Conservation (phyloP, 2,329 filamentous ascomycete species). For the Xylaria hypoxylon region DNA sequence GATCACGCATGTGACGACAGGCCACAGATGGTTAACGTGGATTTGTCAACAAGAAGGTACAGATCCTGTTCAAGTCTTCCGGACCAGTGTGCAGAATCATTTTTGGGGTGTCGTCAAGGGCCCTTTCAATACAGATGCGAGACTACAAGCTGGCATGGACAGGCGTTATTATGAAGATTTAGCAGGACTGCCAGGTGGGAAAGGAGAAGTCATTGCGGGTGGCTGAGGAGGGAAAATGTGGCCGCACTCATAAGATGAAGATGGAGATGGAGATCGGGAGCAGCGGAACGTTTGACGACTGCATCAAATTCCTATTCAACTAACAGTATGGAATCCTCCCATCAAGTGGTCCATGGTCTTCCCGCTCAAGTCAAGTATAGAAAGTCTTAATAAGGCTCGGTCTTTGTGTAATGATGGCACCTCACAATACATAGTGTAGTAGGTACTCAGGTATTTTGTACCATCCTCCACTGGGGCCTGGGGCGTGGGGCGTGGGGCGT, state of each 20-base stretch:
- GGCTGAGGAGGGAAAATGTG: constrained; percentile 40
- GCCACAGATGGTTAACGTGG: constrained; percentile 60
- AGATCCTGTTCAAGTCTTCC: constrained; percentile 59
- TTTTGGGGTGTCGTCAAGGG: constrained; percentile 57
- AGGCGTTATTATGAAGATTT: constrained; percentile 56
- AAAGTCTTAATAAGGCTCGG: background rate
- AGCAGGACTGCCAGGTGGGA: constrained; percentile 44
- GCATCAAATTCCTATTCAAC: background rate
- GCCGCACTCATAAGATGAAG: too few relatives aligned
- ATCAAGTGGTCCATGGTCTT: background rate
- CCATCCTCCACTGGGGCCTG: too few relatives aligned
- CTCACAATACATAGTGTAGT: too few relatives aligned
- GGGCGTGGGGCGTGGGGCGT: constrained; percentile 1
- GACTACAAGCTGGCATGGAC: constrained; percentile 59
- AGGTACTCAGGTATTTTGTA: too few relatives aligned
- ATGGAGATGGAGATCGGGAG: background rate
- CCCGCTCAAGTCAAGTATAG: background rate
- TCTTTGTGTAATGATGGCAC: background rate
- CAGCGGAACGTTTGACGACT: background rate
- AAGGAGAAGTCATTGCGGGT: constrained; percentile 48
- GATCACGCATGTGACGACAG: constrained; percentile 61
- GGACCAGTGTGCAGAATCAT: constrained; percentile 56
- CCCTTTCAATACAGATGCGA: constrained; percentile 59
- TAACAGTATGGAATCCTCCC: background rate
- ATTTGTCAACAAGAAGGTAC: constrained; percentile 59